Evolutionary conservation across 768 basidiomycete species (phyloP).

Genomic region (Rhodotorula paludigena): DNA sequence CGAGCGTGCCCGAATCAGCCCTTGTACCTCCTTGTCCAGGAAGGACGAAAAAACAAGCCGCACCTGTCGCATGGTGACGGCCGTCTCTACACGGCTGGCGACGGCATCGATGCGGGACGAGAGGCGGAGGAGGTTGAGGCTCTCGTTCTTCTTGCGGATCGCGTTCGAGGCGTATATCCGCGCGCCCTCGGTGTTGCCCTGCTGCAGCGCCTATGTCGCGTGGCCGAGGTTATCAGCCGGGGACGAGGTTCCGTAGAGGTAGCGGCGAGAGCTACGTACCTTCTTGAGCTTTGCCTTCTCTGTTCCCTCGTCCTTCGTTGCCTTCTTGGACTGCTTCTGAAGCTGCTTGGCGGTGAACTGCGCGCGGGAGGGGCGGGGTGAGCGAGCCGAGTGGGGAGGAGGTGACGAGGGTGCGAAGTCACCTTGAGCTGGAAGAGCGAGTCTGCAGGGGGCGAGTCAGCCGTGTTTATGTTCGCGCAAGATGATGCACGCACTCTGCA

Average conservation of each 20-base stretch:
- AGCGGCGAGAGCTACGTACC: conserved; percentile 51
- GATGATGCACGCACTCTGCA: conserved; percentile 68
- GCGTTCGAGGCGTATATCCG: conserved; percentile 97
- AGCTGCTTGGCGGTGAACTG: conserved; percentile 98
- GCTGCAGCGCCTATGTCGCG: conserved; percentile 82
- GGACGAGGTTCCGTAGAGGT: background rate
- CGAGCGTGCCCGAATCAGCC: too few species aligned
- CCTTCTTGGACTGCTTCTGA: conserved; percentile 91
- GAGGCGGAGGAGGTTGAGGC: conserved; percentile 81
- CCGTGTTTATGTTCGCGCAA: conserved; percentile 1
- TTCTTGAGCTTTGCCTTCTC: conserved; percentile 92
- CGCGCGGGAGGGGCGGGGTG: conserved; percentile 1
- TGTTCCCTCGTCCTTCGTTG: conserved; percentile 83
- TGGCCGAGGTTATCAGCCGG: background rate
- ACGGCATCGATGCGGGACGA: conserved; percentile 83
- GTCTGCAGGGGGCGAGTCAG: conserved; percentile 54
- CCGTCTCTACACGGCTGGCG: conserved; percentile 92
- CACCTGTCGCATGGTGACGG: conserved; percentile 79
- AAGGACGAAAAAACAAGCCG: background rate
- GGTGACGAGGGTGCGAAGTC: conserved; percentile 33
- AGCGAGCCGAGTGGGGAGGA: conserved; percentile 10
- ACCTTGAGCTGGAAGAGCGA: conserved; percentile 99
- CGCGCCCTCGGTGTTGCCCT: conserved; percentile 94
- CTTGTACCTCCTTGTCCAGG: too few species aligned
- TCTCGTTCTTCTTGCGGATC: conserved; percentile 95